Percentiles rank a stretch among this genome's conserved stretches.
phyloP scores from a whole-genome alignment of 495 filamentous ascomycete species.

The Lophiostoma macrostomum region DNA sequence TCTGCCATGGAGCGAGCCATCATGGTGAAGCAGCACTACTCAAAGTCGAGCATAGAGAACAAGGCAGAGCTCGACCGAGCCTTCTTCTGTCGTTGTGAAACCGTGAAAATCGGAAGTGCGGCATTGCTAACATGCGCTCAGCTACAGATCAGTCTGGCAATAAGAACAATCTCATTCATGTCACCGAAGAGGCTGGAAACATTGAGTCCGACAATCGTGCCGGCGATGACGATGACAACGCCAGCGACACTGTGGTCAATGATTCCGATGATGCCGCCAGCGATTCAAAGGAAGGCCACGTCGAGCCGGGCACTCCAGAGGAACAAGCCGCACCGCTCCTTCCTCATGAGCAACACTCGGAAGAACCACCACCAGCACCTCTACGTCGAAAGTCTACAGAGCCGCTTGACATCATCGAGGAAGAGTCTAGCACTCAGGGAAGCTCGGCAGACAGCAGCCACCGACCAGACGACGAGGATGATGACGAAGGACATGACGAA shows the following conservation, averaged over 20 bases:
- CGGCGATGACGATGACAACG: not conserved
- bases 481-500: not conserved
- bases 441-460: not conserved
- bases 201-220: too few relatives aligned
- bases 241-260: too few relatives aligned
- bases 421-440: not conserved
- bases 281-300: too few relatives aligned
- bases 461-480: not conserved
- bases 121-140: slow-evolving; percentile 28
- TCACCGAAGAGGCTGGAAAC: slow-evolving; percentile 34
- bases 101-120: too few relatives aligned
- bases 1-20: not conserved
- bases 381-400: too few relatives aligned
- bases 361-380: not conserved
- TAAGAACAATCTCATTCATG: slow-evolving; percentile 55
- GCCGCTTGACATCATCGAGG: slow-evolving; percentile 3
- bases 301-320: too few relatives aligned
- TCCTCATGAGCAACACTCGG: slow-evolving; percentile 9
- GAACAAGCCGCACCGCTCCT: slow-evolving; percentile 7
- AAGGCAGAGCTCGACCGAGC: too few relatives aligned
- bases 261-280: too few relatives aligned
- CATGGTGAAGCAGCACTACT: too few relatives aligned
- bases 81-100: too few relatives aligned
- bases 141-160: slow-evolving; percentile 56
- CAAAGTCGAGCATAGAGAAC: too few relatives aligned